phyloP scores from a whole-genome alignment of 768 basidiomycete species.

The Boletus rex-veris region DNA sequence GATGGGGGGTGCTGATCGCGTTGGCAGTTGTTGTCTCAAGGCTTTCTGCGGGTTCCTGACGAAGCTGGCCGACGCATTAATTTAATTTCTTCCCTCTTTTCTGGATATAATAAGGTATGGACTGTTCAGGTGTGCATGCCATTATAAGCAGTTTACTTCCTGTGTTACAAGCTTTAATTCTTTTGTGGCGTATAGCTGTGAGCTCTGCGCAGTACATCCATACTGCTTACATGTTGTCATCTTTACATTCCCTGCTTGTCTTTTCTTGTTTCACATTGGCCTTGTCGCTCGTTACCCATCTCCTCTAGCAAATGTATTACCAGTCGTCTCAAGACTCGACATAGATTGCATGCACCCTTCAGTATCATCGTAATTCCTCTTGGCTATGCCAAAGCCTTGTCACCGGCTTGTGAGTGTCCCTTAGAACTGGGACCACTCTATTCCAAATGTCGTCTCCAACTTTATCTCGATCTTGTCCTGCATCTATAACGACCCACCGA shows the following conservation, averaged over 20 bases:
- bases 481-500: conserved; percentile 61
- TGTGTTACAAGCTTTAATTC: conserved; percentile 9
- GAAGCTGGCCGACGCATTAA: not conserved
- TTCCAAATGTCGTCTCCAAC: conserved; percentile 58
- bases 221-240: conserved; percentile 7
- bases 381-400: conserved; percentile 46
- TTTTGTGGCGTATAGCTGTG: conserved; percentile 8
- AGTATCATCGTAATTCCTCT: not conserved
- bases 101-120: conserved; percentile 14
- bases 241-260: conserved; percentile 3
- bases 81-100: conserved; percentile 5
- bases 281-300: conserved; percentile 19
- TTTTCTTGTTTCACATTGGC: conserved; percentile 8
- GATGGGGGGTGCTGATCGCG: conserved; percentile 75
- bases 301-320: conserved; percentile 25
- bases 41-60: conserved; percentile 52
- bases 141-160: conserved; percentile 17
- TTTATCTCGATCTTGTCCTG: conserved; percentile 44
- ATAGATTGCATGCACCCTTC: not conserved
- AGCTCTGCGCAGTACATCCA: conserved; percentile 6
- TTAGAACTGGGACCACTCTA: conserved; percentile 40
- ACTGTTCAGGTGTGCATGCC: conserved; percentile 19
- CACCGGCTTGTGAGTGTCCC: conserved; percentile 40
- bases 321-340: conserved; percentile 7
- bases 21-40: conserved; percentile 76